Evolutionary conservation across 495 filamentous ascomycete species (phyloP), one percentile per base, ranked within the genome.

Genomic region (Daldinia bambusicola): DNA sequence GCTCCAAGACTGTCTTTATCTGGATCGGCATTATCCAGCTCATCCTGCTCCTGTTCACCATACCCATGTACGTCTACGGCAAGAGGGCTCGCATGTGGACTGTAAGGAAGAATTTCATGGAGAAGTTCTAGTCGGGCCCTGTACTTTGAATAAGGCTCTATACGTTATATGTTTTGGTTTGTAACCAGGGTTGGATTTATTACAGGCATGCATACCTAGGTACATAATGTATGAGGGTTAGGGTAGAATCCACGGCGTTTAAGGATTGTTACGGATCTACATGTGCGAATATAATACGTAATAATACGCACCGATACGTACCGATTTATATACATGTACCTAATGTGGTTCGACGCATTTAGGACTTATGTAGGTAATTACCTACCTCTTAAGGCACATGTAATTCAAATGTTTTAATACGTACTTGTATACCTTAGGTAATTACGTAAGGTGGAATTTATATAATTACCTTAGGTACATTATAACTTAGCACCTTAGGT

Each of bases 41-140:
- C 8, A 89, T 88, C 43, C 85, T 89, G 63, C 79, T 97, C 64
- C 66, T 91, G 12, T 89, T 86, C 66, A 90, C 93, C 6, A 92
- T 97, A 57, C 95, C 95, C 2, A 92, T 99, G 91, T 99, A 97
- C 76, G 93, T 99, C 36, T 98, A 89, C 69, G 95, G 95, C 50
- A 98, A 99, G 84, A 84, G 94, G 55, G 88, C 92, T 36, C 85
- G 95, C n/a, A 97, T 97, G 93, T 97, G 95, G 94, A 98, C 95
- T 0, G 92, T 93, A 31, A 83, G 93, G 53, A 92, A 87, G 85
- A 93, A 91, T 67, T 80, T 97, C 62, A 95, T 97, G 93, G 94
- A 97, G 83, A 91, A 87, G 68, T 95, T 95, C 63, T 95, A 83
- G 32, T 26, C 26, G 26, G 26, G 3, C 26, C 26, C 26, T 26